Conservation (phyloP, 2,329 filamentous ascomycete genomes). For the Thielaviopsis ethacetica region DNA sequence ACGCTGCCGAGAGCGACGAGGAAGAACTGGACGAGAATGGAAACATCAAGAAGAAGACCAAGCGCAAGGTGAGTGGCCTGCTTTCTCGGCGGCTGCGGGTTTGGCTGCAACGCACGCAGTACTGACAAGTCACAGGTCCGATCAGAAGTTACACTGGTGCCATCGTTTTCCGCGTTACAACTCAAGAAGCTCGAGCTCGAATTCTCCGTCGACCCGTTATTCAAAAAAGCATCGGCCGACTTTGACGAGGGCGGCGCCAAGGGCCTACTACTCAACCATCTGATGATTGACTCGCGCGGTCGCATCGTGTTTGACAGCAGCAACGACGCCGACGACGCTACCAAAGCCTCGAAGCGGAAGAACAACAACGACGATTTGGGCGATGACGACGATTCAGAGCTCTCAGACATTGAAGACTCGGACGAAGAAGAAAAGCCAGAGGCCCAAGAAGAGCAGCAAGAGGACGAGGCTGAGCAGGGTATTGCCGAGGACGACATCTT, state of each 20-base stretch:
- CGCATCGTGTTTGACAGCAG: slow-evolving; percentile 97
- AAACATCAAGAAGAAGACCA: slow-evolving; percentile 44
- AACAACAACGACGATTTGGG: background rate
- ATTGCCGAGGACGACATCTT: slow-evolving; percentile 59
- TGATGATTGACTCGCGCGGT: slow-evolving; percentile 85
- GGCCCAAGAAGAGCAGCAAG: slow-evolving; percentile 22
- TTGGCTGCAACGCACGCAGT: background rate
- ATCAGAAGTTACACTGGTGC: slow-evolving; percentile 83
- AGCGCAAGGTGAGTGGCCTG: slow-evolving; percentile 43
- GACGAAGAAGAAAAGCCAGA: slow-evolving; percentile 21
- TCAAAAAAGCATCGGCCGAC: slow-evolving; percentile 96
- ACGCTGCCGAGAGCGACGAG: slow-evolving; percentile 35
- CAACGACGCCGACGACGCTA: slow-evolving; percentile 53
- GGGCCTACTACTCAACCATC: slow-evolving; percentile 81
- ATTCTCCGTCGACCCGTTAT: slow-evolving; percentile 91
- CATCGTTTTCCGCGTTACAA: slow-evolving; percentile 74
- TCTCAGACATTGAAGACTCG: slow-evolving; percentile 12
- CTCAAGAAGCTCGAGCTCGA: slow-evolving; percentile 97
- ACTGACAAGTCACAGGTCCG: slow-evolving; percentile 31
- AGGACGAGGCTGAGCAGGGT: slow-evolving; percentile 25
- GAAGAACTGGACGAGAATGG: slow-evolving; percentile 47
- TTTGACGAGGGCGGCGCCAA: slow-evolving; percentile 98
- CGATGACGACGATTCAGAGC: background rate
- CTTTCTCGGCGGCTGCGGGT: background rate
- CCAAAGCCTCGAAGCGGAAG: slow-evolving; percentile 19